Evolutionary conservation across 805 yeast species (phyloP), one percentile per base, ranked within the genome.

Genomic region (Saccharomyces mikatae): DNA sequence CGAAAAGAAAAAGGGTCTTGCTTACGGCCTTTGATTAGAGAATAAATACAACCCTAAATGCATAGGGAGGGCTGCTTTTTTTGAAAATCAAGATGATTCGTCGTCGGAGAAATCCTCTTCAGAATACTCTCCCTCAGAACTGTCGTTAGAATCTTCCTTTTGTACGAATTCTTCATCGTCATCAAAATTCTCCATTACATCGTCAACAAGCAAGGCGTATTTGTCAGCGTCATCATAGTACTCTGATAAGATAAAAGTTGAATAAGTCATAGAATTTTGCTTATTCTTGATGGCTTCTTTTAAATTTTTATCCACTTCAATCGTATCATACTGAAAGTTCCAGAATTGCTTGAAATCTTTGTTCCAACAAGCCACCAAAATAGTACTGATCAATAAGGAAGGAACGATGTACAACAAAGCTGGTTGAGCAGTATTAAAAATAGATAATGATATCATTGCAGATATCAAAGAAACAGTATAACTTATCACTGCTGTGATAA

Each of bases 361-460:
- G 27, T 67, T 67, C 3, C 53, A n/a, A n/a, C 60, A 50, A 0
- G 80, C 80, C 0, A 69, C 59, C 0, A 62, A 41, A 0, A 68
- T n/a, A 0, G 76, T 71, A 0, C 76, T 68, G 0, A 71, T 8
- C 0, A 74, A 32, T 29, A 78, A 48, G 3, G 71, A 61, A 4
- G 90, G 90, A 3, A 82, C 82, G 27, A 85, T 66, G 62, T 83
- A 85, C 21, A 86, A 63, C 57, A 86, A 69, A 0, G 89, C 89
- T 0, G 90, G 90, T 66, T 84, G 90, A 0, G 83, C 88, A 10
- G 62, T 65, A 1, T 74, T 60, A 56, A 61, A 78, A 3, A 62
- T 51, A 31, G 71, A 68, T 50, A 78, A 65, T 2, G 74, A 78
- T 1, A 56, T 59, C 50, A 77, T 67, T 1, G 89, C 80, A 0